phyloP scores from a whole-genome alignment of 2,329 filamentous ascomycete genomes.

The Ustilaginoidea virens region DNA sequence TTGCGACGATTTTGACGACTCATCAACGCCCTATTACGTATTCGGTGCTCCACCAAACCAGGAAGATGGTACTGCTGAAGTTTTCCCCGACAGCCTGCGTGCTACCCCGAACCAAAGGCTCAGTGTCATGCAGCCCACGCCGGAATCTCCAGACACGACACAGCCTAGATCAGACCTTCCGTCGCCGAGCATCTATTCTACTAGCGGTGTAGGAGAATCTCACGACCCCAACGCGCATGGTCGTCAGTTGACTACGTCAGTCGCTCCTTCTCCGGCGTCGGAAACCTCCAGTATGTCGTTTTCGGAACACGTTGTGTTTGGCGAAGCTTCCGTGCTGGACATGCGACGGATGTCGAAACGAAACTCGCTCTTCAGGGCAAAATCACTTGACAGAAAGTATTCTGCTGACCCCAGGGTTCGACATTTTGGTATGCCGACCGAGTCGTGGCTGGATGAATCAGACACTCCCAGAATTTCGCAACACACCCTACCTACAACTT shows the following conservation, averaged over 20 bases:
- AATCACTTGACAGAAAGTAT: constrained; percentile 22
- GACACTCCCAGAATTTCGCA: constrained; percentile 5
- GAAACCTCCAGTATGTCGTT: constrained; percentile 19
- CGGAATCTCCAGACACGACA: too few species aligned
- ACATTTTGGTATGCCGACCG: constrained; percentile 14
- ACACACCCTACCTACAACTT: constrained; percentile 14
- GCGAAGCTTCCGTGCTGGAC: constrained; percentile 23
- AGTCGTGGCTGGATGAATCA: constrained; percentile 8
- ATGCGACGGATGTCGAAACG: constrained; percentile 14
- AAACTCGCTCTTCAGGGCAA: constrained; percentile 15
- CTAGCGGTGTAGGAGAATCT: constrained; percentile 20
- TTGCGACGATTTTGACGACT: constrained; percentile 25
- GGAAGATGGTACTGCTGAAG: constrained; percentile 7
- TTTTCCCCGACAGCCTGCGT: constrained; percentile 6
- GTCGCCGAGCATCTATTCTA: constrained; percentile 10
- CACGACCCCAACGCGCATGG: constrained; percentile 10
- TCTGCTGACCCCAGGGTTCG: constrained; percentile 15
- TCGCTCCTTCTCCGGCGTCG: constrained; percentile 16
- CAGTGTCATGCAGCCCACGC: too few species aligned
- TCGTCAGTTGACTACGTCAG: constrained; percentile 8
- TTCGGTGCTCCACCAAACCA: constrained; percentile 23
- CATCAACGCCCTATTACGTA: constrained; percentile 31
- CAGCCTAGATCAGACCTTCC: constrained; percentile 8
- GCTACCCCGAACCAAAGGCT: constrained; percentile 8
- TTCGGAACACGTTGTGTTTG: constrained; percentile 22